These are phyloP conservation scores for Trichophyton rubrum DNA, from an alignment of 2,329 filamentous ascomycete genomes.

Conservation along the genomic window DNA sequence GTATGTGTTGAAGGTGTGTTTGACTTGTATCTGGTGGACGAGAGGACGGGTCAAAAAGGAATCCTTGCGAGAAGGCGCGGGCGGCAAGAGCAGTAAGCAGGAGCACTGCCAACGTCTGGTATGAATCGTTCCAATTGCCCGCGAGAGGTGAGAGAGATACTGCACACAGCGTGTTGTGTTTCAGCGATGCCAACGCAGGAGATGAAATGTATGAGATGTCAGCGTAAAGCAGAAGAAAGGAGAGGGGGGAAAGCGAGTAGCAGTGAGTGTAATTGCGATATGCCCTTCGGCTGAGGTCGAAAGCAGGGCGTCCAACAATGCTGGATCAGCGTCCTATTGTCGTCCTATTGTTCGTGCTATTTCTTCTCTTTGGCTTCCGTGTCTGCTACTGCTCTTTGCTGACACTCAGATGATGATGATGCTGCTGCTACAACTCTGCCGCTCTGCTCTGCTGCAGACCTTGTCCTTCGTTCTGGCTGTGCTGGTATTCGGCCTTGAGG, in stretches of 20 bases:
- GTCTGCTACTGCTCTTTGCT: not conserved
- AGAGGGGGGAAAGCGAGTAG: not conserved
- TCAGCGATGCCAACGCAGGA: not conserved
- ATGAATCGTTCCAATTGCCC: slow-evolving; percentile 1
- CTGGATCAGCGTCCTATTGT: not conserved
- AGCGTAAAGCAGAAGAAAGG: not conserved
- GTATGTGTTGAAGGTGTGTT: not conserved
- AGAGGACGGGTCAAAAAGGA: not conserved
- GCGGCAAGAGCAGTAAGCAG: not conserved
- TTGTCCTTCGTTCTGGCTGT: slow-evolving; percentile 2
- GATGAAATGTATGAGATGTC: not conserved
- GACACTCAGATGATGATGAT: not conserved
- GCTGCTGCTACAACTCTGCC: not conserved
- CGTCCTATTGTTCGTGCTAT: not conserved
- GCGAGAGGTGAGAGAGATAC: not conserved
- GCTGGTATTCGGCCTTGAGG: slow-evolving; percentile 5
- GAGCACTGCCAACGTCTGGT: not conserved
- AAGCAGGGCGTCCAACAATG: not conserved
- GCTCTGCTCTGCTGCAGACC: not conserved
- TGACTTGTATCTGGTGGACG: not conserved
- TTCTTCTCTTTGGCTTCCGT: not conserved
- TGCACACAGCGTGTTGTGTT: not conserved
- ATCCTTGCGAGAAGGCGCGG: not conserved
- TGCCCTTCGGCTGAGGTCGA: not conserved
- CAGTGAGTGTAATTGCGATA: slow-evolving; percentile 2